These are phyloP conservation scores for Thielaviopsis cerberus DNA, from an alignment of 2,329 filamentous ascomycete species.

Conservation along the genomic window DNA sequence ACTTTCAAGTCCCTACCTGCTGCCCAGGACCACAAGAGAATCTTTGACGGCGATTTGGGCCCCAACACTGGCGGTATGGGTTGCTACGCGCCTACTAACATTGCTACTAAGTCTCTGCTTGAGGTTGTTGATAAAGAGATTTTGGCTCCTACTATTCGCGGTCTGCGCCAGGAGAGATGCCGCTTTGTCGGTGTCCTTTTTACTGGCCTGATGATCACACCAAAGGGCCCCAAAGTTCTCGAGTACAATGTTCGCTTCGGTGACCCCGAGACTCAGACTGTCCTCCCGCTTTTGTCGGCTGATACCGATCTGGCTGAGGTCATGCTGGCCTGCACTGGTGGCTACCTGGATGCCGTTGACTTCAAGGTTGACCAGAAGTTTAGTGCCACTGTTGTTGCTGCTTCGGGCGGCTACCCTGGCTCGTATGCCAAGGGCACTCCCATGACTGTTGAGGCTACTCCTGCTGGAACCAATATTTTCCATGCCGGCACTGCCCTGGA, in stretches of 20 bases:
- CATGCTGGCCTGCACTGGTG: conserved; percentile 67
- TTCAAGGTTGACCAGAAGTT: conserved; percentile 51
- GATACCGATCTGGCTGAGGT: conserved; percentile 75
- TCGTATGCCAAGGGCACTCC: conserved; percentile 61
- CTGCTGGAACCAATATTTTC: conserved; percentile 52
- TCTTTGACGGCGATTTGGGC: conserved; percentile 74
- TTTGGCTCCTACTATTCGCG: conserved; percentile 74
- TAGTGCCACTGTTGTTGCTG: conserved; percentile 83
- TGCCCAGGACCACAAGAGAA: conserved; percentile 91
- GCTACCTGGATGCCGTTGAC: conserved; percentile 50
- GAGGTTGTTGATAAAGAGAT: conserved; percentile 62
- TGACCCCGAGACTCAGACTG: conserved; percentile 77
- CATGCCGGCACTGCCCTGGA: conserved; percentile 69
- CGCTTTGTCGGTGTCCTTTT: conserved; percentile 62
- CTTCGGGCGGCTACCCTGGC: conserved; percentile 78
- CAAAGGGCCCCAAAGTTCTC: conserved; percentile 58
- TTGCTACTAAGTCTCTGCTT: conserved; percentile 57
- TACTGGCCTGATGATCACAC: conserved; percentile 86
- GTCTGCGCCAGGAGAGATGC: conserved; percentile 65
- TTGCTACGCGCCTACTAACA: conserved; percentile 79
- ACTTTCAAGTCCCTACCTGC: conserved; percentile 68
- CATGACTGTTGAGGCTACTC: conserved; percentile 32
- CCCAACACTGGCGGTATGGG: conserved; percentile 97
- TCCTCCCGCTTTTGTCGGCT: conserved; percentile 56
- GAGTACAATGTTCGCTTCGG: conserved; percentile 92